Conservation (phyloP, 441 rosid genomes). For the California macrophylla region DNA sequence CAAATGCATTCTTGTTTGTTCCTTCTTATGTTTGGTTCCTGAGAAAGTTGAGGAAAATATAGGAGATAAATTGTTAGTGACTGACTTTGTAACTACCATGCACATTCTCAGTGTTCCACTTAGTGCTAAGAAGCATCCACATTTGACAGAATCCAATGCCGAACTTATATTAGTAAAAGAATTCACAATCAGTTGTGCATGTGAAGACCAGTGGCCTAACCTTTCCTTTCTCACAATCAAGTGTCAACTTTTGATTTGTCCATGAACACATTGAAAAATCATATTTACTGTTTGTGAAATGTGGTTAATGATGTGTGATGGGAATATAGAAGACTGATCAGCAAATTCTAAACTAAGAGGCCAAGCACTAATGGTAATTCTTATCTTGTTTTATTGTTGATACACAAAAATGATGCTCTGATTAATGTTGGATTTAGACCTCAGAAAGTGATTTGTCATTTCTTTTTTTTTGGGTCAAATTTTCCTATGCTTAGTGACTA, state of each 20-base stretch:
- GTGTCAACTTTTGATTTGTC: neutral
- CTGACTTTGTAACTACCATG: too few species aligned
- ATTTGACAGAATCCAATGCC: neutral
- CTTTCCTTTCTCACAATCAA: neutral
- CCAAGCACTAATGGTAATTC: neutral
- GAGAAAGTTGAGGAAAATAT: neutral
- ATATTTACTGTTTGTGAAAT: neutral
- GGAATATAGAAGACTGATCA: neutral
- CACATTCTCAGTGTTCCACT: neutral
- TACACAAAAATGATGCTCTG: neutral
- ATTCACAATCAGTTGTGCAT: neutral
- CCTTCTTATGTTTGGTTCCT: neutral
- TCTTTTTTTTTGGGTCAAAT: neutral
- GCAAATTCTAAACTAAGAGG: neutral
- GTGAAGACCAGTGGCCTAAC: neutral
- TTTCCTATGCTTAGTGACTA: neutral
- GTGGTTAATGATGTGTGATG: neutral
- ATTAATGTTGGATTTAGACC: neutral
- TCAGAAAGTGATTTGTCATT: neutral
- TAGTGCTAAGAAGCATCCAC: neutral
- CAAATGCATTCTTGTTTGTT: neutral
- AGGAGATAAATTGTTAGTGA: neutral
- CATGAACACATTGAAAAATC: neutral
- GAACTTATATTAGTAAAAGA: neutral
- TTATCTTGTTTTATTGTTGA: neutral